Evolutionary conservation across 345 rosid genomes (phyloP).

Genomic region (Eucalyptus marginata): DNA sequence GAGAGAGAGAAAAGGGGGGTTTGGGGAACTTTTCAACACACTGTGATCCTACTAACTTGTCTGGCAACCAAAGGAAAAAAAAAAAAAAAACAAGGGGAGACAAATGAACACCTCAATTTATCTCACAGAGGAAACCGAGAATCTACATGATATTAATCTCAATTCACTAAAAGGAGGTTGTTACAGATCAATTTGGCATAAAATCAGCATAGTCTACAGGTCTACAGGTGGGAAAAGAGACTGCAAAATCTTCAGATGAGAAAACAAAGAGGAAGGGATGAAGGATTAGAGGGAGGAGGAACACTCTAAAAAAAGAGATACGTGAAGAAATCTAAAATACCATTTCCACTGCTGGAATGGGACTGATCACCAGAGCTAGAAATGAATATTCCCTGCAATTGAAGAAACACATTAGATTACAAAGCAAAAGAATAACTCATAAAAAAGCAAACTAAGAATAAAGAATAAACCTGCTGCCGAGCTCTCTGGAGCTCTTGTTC

Average conservation of each 20-base stretch:
- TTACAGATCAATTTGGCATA: neutral
- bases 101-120: neutral
- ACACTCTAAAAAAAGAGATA: neutral
- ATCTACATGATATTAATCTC: neutral
- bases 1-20: too few species aligned
- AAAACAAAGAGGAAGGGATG: neutral
- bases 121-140: neutral
- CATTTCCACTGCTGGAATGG: conserved; percentile 86
- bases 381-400: conserved; percentile 74
- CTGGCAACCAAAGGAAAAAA: neutral
- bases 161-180: neutral
- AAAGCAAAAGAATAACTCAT: neutral
- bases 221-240: neutral
- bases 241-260: neutral
- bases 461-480: conserved; percentile 66
- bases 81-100: neutral
- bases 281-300: neutral
- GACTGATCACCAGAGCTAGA: conserved; percentile 90
- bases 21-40: neutral
- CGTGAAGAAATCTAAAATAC: conserved; percentile 11
- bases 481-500: conserved; percentile 97
- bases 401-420: neutral
- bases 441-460: neutral
- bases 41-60: neutral
- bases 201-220: neutral